Evolutionary conservation across 306 rosid species (phyloP).

Genomic region (Luffa acutangula): DNA sequence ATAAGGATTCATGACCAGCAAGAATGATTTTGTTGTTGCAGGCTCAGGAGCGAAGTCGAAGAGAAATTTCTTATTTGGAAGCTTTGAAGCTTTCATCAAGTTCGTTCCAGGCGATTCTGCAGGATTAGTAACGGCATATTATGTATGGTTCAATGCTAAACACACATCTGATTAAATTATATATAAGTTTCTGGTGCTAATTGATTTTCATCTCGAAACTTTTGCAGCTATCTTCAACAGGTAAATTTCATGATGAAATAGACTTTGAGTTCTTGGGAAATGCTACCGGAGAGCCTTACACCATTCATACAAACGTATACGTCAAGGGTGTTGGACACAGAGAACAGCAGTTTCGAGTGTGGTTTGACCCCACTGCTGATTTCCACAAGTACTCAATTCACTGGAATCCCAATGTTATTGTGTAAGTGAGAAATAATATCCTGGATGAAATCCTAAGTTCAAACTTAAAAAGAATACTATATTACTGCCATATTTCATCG

Average conservation of each 20-base stretch:
- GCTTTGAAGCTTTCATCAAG: constrained; percentile 55
- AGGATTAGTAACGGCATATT: constrained; percentile 74
- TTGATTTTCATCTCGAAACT: background rate
- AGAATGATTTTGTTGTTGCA: constrained; percentile 13
- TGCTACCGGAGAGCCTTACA: constrained; percentile 67
- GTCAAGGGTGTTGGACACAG: constrained; percentile 61
- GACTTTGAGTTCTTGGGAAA: constrained; percentile 88
- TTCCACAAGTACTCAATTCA: constrained; percentile 83
- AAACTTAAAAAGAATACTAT: background rate
- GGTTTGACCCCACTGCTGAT: constrained; percentile 78
- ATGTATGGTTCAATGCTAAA: constrained; percentile 35
- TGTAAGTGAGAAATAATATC: constrained; percentile 32
- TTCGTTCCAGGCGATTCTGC: constrained; percentile 69
- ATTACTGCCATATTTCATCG: background rate
- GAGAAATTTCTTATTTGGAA: constrained; percentile 55
- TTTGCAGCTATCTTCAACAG: constrained; percentile 61
- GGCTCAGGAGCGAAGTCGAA: constrained; percentile 73
- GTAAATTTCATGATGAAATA: constrained; percentile 60
- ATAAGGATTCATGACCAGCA: background rate
- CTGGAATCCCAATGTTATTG: constrained; percentile 68
- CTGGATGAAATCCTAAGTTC: background rate
- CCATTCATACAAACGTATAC: constrained; percentile 55
- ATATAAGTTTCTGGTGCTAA: background rate
- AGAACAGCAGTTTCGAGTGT: constrained; percentile 69
- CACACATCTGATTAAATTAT: background rate